These are phyloP conservation scores for Mortierella sp. DNA, from an alignment of 371 early-diverging fungal genomes.

Conservation along the genomic window DNA sequence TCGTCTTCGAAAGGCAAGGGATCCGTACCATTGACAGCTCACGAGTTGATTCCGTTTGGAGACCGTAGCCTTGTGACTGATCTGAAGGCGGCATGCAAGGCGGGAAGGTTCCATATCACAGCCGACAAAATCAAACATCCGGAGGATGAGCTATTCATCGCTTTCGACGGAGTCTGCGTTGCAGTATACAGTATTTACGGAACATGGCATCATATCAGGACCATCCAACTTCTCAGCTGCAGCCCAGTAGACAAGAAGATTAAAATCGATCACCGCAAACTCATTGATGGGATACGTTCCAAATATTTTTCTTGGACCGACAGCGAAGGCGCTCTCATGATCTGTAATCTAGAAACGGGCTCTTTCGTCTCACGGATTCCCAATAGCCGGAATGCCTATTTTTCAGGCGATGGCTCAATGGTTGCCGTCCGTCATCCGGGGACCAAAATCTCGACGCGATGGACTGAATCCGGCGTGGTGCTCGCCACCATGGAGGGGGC, in stretches of 20 bases:
- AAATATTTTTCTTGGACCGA: neutral
- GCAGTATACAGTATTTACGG: slow-evolving; percentile 1
- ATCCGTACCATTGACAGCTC: too few relatives aligned
- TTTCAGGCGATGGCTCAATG: neutral
- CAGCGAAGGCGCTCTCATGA: neutral
- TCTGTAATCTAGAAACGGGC: slow-evolving; percentile 3
- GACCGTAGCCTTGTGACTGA: too few relatives aligned
- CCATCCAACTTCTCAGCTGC: neutral
- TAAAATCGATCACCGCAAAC: neutral
- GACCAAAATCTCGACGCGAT: neutral
- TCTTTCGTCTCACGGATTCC: neutral
- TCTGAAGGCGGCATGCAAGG: too few relatives aligned
- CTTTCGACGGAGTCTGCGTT: neutral
- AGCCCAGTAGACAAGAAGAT: neutral
- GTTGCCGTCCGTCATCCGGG: neutral
- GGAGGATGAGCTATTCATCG: slow-evolving; percentile 4
- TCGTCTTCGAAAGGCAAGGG: too few relatives aligned
- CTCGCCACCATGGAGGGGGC: neutral
- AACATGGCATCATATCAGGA: neutral
- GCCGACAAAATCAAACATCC: neutral
- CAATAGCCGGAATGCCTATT: neutral
- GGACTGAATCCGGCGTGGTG: neutral
- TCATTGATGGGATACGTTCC: neutral
- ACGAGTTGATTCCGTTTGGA: too few relatives aligned
- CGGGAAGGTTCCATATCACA: slow-evolving; percentile 6